Base-by-base conservation (phyloP, 2,329 filamentous ascomycete genomes). In the Dryadomyces quercus-mongolicae region DNA sequence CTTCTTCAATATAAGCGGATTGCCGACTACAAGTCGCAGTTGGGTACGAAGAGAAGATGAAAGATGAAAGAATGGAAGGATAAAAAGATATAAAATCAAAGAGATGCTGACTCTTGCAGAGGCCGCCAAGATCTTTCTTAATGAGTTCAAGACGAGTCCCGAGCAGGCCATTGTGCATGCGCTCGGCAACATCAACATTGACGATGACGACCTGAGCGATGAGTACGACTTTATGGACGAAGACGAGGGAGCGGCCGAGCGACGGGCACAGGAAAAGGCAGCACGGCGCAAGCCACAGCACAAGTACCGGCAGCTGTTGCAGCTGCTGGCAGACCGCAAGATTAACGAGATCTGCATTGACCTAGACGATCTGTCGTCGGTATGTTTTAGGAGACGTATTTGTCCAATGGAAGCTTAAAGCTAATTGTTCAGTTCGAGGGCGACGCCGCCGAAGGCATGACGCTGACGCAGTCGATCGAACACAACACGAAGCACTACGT, bases 151-250 rank as follows among this genome's bases (percentile, higher is more conserved):
- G 74, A 85, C 85, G 54, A 84, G 76, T 65, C 86, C 74, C 55
- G 81, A 76, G 68, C 79, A 77, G 56, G 80, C 85, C 56, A 82
- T 94, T 61, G 83, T 88, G 43, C 85, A 91, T 66, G 90, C 90
- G 47, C 78, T 98, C 49, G 83, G 88, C 62, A 83, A 85, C 61
- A 82, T 98, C 63, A 86, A 86, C 64, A 86, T 98, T 60, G 86
- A 90, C 67, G 91, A 89, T 65, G 86, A 94, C 70, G 86, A 86
- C 62, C 77, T 88, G 45, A 90, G 85, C 69, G 91, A 95, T 64
- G 89, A 95, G 63, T 88, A 95, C 67, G 90, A 96, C 64, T 88
- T 94, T 65, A 89, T 95, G 82, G 88, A 95, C 66, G 86, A 91
- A 62, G 80, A 82, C 58, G 84, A 88, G 58, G 80, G 81, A 53